phyloP scores from a whole-genome alignment of 306 rosid genomes.

The Sicyos baderoa region DNA sequence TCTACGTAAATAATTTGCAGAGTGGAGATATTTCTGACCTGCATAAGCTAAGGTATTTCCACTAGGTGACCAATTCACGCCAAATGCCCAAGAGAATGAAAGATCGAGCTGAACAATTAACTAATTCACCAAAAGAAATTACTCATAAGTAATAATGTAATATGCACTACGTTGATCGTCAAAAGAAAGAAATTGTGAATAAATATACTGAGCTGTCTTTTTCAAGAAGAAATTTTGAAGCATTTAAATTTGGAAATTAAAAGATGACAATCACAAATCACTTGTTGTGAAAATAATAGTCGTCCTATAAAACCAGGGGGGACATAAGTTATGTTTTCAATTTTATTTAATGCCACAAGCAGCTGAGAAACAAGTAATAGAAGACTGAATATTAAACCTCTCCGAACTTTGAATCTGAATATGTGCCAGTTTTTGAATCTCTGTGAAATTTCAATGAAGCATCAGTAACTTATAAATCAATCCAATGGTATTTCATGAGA shows the following conservation, averaged over 20 bases:
- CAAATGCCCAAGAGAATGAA: conserved; percentile 82
- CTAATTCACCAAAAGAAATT: conserved; percentile 46
- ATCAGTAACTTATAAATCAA: conserved; percentile 23
- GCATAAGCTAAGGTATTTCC: conserved; percentile 86
- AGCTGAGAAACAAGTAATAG: conserved; percentile 1
- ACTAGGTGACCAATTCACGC: conserved; percentile 97
- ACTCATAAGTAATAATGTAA: conserved; percentile 16
- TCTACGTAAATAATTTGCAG: conserved; percentile 1
- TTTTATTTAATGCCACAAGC: not conserved
- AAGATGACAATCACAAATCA: not conserved
- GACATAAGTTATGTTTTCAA: not conserved
- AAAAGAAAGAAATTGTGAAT: conserved; percentile 1
- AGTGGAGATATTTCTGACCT: conserved; percentile 55
- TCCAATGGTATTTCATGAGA: not conserved
- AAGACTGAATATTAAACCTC: conserved; percentile 54
- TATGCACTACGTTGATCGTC: not conserved
- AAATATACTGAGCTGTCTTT: not conserved
- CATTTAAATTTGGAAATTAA: not conserved
- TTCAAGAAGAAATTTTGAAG: not conserved
- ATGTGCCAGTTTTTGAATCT: conserved; percentile 61
- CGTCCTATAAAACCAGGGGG: not conserved
- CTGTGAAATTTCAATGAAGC: conserved; percentile 45
- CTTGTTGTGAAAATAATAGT: no score
- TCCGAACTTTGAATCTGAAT: conserved; percentile 81
- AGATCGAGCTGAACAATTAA: conserved; percentile 87